Percentiles rank a stretch among this genome's conserved stretches.
These are phyloP conservation scores for Graphium sp. DNA, from an alignment of 2,329 filamentous ascomycete genomes.

Conservation along the genomic window DNA sequence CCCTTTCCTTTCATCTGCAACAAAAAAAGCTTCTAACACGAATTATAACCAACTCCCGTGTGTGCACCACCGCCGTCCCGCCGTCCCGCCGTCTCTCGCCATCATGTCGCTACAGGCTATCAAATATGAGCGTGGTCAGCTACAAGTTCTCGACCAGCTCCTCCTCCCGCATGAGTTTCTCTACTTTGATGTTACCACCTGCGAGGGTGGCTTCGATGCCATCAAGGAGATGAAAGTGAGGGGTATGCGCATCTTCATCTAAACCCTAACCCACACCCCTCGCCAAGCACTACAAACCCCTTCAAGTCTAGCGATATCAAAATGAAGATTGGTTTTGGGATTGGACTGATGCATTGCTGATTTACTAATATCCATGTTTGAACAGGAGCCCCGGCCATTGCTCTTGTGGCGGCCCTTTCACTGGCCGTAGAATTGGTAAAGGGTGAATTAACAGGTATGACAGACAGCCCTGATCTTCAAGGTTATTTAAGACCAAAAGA, in stretches of 20 bases:
- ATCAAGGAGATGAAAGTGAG: conserved; percentile 67
- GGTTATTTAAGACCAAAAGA: no score
- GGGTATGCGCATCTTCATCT: conserved; percentile 18
- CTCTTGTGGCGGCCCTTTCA: conserved; percentile 85
- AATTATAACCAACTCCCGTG: no score
- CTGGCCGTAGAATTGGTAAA: conserved; percentile 70
- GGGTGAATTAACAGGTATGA: conserved; percentile 26
- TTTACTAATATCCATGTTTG: background rate
- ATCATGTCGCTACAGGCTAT: conserved; percentile 59
- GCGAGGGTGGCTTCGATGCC: conserved; percentile 64
- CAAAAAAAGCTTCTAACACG: no score
- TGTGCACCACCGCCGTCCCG: no score
- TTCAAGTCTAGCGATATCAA: background rate
- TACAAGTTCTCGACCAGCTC: conserved; percentile 73
- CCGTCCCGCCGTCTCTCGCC: no score
- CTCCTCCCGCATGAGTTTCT: conserved; percentile 64
- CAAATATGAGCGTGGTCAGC: conserved; percentile 53
- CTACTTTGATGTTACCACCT: conserved; percentile 55
- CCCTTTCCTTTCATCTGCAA: no score
- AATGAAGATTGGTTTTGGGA: background rate
- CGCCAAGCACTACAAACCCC: background rate
- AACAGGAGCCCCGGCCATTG: conserved; percentile 66
- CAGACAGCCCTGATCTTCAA: background rate
- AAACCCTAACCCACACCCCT: no score
- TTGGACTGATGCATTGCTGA: no score